Conservation (phyloP, 305 asterid species). For the Solanum hybrid region DNA sequence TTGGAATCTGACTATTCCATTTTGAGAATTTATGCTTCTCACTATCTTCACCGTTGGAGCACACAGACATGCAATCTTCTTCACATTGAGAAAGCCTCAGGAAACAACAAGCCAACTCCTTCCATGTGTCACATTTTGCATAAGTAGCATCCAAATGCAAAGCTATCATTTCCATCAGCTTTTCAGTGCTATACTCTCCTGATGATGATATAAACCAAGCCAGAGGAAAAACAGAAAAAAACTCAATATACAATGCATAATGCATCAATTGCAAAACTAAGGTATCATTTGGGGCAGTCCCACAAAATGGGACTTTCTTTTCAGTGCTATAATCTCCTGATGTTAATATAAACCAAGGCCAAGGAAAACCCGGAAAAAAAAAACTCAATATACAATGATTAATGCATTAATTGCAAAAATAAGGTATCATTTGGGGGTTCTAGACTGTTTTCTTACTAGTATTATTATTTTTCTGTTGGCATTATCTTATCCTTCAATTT, state of each 20-base stretch:
- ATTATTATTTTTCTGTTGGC: background rate
- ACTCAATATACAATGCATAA: background rate
- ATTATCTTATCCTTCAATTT: background rate
- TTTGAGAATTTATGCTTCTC: slow-evolving; percentile 16
- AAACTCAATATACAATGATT: background rate
- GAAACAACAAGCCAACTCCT: slow-evolving; percentile 59
- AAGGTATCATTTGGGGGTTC: background rate
- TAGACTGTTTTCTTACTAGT: background rate
- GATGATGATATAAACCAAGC: slow-evolving; percentile 8
- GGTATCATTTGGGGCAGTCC: background rate
- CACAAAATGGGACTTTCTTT: slow-evolving; percentile 1
- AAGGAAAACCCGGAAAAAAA: background rate
- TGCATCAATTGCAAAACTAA: background rate
- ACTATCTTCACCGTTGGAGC: slow-evolving; percentile 23
- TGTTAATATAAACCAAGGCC: slow-evolving; percentile 1
- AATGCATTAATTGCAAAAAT: background rate
- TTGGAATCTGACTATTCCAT: slow-evolving; percentile 35
- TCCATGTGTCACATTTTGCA: slow-evolving; percentile 54
- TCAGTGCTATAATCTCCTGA: slow-evolving; percentile 59
- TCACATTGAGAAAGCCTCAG: slow-evolving; percentile 47
- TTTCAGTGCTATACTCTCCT: slow-evolving; percentile 62
- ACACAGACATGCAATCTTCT: slow-evolving; percentile 53
- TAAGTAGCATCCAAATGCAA: slow-evolving; percentile 62
- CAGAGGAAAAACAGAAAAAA: background rate
- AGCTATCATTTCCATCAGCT: slow-evolving; percentile 71